phyloP scores from a whole-genome alignment of 2,329 filamentous ascomycete species.

The Berkeleyomyces basicola region DNA sequence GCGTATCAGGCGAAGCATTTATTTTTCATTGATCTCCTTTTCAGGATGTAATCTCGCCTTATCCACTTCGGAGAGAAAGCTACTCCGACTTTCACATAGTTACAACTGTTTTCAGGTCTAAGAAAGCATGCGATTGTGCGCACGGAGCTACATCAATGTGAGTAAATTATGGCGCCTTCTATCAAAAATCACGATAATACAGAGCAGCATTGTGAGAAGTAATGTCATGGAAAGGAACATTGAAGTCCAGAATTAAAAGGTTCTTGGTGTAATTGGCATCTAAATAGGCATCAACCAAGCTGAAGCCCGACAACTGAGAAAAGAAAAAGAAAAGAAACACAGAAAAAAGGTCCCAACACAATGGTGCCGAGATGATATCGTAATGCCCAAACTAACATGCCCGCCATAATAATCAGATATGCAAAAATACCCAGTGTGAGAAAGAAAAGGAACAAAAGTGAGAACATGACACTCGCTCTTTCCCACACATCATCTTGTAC shows the following conservation, averaged over 20 bases:
- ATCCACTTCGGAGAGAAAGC: too few species aligned
- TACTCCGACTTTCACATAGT: too few species aligned
- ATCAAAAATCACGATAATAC: too few species aligned
- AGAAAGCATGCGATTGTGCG: too few species aligned
- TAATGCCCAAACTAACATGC: not conserved
- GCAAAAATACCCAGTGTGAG: not conserved
- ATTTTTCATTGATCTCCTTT: too few species aligned
- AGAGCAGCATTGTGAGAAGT: too few species aligned
- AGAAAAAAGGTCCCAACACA: not conserved
- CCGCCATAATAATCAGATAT: not conserved
- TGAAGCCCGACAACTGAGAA: not conserved
- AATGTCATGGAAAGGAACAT: too few species aligned
- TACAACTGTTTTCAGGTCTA: too few species aligned
- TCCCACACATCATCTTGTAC: not conserved
- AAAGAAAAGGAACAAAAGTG: not conserved
- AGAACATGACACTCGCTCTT: not conserved
- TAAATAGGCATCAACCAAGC: not conserved
- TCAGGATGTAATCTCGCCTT: too few species aligned
- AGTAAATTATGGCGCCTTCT: too few species aligned
- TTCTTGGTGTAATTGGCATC: not conserved
- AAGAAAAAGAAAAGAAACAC: slow-evolving; percentile 1
- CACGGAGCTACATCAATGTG: too few species aligned
- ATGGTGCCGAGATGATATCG: not conserved
- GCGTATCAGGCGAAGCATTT: too few species aligned
- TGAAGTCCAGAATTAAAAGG: not conserved